Evolutionary conservation across 306 rosid species (phyloP).

Genomic region (Castanopsis chinensis): DNA sequence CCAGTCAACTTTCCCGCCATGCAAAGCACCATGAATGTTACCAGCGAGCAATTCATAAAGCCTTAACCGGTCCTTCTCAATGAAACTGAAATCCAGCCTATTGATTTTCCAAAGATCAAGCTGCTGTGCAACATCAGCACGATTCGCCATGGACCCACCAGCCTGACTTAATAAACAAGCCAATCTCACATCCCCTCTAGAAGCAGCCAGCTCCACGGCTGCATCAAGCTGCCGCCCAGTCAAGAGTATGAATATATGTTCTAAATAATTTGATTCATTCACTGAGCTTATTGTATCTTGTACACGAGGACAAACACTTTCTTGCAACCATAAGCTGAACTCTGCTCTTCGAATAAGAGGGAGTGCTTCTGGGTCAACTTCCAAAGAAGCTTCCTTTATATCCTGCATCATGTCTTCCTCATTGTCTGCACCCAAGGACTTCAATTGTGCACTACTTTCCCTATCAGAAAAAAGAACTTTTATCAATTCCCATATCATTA

Average conservation of each 20-base stretch:
- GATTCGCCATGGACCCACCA: constrained; percentile 81
- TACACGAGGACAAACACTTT: constrained; percentile 77
- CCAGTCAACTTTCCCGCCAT: constrained; percentile 74
- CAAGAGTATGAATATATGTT: constrained; percentile 67
- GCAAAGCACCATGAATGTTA: constrained; percentile 62
- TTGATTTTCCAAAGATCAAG: constrained; percentile 83
- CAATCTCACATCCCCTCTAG: constrained; percentile 89
- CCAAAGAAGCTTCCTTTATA: constrained; percentile 53
- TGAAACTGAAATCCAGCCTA: constrained; percentile 85
- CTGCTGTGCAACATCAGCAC: constrained; percentile 72
- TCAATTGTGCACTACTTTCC: constrained; percentile 48
- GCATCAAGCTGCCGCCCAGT: constrained; percentile 86
- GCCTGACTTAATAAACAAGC: constrained; percentile 92
- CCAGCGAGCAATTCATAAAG: constrained; percentile 86
- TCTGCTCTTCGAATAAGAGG: constrained; percentile 91
- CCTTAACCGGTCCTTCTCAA: constrained; percentile 79
- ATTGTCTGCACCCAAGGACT: constrained; percentile 59
- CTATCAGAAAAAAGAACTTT: constrained; percentile 83
- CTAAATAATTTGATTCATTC: constrained; percentile 66
- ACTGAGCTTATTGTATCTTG: constrained; percentile 75
- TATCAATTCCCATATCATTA: constrained; percentile 92
- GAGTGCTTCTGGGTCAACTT: constrained; percentile 77
- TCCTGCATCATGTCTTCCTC: constrained; percentile 98
- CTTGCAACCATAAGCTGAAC: constrained; percentile 95
- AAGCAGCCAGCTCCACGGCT: constrained; percentile 78